Conservation (phyloP, 192 early-diverging fungal species). For the Coemansia sp. region DNA sequence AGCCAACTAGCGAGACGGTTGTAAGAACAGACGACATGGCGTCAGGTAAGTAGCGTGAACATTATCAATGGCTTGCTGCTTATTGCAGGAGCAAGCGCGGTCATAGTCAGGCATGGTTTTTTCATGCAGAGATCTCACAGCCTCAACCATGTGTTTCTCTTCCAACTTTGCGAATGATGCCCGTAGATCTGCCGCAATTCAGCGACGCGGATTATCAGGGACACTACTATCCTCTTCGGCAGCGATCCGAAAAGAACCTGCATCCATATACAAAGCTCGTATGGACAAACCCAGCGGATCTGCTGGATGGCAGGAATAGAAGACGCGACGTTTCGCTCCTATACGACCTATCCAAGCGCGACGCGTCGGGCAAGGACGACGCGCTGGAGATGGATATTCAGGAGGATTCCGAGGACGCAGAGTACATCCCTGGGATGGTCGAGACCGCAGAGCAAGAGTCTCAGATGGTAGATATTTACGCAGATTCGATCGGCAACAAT, state of each 20-base stretch:
- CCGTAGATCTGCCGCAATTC: constrained; percentile 10
- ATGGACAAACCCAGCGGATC: constrained; percentile 40
- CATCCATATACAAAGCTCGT: constrained; percentile 49
- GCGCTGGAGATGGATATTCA: constrained; percentile 6
- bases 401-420: constrained; percentile 44
- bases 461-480: neutral
- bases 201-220: neutral
- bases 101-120: no score
- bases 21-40: neutral
- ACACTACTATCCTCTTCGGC: constrained; percentile 36
- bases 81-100: no score
- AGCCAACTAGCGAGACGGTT: neutral
- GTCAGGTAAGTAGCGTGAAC: neutral
- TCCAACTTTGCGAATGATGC: neutral
- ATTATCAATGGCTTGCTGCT: no score
- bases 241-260: constrained; percentile 42
- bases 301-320: constrained; percentile 5
- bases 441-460: constrained; percentile 17
- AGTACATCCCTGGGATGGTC: constrained; percentile 37
- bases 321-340: constrained; percentile 14
- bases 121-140: no score
- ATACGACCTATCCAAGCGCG: constrained; percentile 8
- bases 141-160: no score
- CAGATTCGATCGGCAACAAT: neutral
- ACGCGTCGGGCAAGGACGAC: neutral